Evolutionary conservation across 2,329 filamentous ascomycete species (phyloP), one percentile per base, ranked within the genome.

Genomic region (Claviceps fusiformis): DNA sequence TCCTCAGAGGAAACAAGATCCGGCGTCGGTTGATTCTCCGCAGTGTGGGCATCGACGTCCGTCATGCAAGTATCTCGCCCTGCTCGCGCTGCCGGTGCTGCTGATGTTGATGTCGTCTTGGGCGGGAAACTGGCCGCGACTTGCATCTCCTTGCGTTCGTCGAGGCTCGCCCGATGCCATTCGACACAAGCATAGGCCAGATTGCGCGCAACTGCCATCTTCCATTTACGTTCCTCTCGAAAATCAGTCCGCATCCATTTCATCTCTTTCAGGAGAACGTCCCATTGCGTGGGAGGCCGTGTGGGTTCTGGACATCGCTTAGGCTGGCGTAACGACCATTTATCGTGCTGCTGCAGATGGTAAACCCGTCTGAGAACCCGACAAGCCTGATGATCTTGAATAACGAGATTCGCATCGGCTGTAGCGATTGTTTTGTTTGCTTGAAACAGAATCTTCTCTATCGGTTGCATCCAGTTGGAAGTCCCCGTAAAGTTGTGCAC

Each of bases 221-320:
- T 97, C 90, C 91, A 95, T 67, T 95, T 95, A 45, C 89, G 77
- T 68, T 97, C 93, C 69, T 96, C 89, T 53, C 87, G 81, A 64
- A 96, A 97, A 69, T 98, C 93, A 1, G 90, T 96, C 52, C 91
- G 82, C 89, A 98, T 95, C 92, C 92, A 97, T 68, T 91, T 95
- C 80, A 92, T 89, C 72, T 98, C 91, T 61, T 90, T 81, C 37
- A 98, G 73, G 55, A 97, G 69, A 53, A 92, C 79, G 70, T 98
- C 93, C 80, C 85, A 88, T 62, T 97, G 92, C 2, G 86, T 84
- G 1, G 81, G 78, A 19, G 85, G 85, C 43, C 89, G 81, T 4
- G 81, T 77, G 5, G 92, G 91, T 68, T 98, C 93, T 1, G 83
- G 78, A 44, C 84, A 87, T 55, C 90, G 86, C 65, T 95, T 89